These are phyloP conservation scores for Mycena metata DNA, from an alignment of 768 basidiomycete genomes.

Conservation along the genomic window DNA sequence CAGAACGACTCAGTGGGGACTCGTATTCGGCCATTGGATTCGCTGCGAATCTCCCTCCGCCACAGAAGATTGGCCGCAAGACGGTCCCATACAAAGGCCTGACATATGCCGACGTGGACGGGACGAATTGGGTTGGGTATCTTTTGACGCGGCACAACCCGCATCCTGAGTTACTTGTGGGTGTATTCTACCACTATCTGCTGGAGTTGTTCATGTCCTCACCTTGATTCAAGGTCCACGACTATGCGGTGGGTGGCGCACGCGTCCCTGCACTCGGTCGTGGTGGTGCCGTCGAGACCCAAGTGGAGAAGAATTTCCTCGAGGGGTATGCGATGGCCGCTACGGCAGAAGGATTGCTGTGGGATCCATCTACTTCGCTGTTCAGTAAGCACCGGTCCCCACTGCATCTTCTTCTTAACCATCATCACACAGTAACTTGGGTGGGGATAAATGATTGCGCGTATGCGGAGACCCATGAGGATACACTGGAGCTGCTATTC, in stretches of 20 bases:
- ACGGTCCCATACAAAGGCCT: slow-evolving; percentile 64
- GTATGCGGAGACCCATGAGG: slow-evolving; percentile 47
- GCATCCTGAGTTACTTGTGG: slow-evolving; percentile 59
- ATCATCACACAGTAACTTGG: slow-evolving; percentile 64
- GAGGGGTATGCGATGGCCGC: slow-evolving; percentile 51
- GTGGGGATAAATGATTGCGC: slow-evolving; percentile 78
- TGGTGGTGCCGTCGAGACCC: slow-evolving; percentile 48
- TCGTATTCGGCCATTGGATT: slow-evolving; percentile 66
- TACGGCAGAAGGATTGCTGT: slow-evolving; percentile 49
- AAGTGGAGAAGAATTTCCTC: slow-evolving; percentile 50
- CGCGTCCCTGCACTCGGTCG: slow-evolving; percentile 55
- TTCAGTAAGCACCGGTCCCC: slow-evolving; percentile 56
- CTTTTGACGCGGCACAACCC: slow-evolving; percentile 61
- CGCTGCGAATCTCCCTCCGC: slow-evolving; percentile 42
- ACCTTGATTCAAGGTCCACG: slow-evolving; percentile 44
- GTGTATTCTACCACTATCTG: too few relatives aligned
- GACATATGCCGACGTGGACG: slow-evolving; percentile 60
- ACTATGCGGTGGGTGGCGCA: slow-evolving; percentile 71
- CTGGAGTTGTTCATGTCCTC: too few relatives aligned
- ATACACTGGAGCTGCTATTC: slow-evolving; percentile 54
- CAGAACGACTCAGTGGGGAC: slow-evolving; percentile 62
- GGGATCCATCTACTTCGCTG: slow-evolving; percentile 58
- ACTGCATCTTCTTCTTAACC: neutral
- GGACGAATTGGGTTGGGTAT: slow-evolving; percentile 76
- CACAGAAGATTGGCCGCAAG: slow-evolving; percentile 59